These are phyloP conservation scores for Fusarium sp. DNA, from an alignment of 2,329 filamentous ascomycete genomes.

Conservation along the genomic window DNA sequence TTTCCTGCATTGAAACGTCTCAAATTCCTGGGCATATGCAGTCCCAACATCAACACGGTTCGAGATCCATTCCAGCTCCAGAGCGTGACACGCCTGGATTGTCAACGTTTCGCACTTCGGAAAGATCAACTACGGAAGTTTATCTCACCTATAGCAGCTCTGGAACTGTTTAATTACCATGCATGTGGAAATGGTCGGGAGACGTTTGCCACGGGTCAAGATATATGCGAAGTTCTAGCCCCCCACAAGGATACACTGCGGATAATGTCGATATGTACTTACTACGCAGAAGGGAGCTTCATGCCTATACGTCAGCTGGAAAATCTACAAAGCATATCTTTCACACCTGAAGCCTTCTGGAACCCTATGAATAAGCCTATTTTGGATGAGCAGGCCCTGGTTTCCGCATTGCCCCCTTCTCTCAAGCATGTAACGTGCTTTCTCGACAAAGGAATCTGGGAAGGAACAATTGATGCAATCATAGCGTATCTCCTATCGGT, in stretches of 20 bases:
- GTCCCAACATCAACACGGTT: neutral
- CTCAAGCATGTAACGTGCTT: too few species aligned
- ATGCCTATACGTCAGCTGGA: neutral
- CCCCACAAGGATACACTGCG: neutral
- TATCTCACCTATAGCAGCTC: neutral
- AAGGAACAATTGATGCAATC: neutral
- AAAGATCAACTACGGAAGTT: neutral
- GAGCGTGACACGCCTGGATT: neutral
- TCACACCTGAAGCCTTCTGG: too few species aligned
- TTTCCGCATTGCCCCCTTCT: neutral
- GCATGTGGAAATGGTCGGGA: too few species aligned
- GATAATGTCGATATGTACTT: neutral
- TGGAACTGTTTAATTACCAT: neutral
- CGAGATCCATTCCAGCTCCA: neutral
- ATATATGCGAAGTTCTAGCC: neutral
- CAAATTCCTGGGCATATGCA: accelerated
- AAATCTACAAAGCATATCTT: too few species aligned
- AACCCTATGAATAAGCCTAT: too few species aligned
- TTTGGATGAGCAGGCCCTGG: neutral
- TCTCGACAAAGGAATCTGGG: too few species aligned
- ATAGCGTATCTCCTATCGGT: neutral
- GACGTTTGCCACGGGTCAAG: neutral
- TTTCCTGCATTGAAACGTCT: neutral
- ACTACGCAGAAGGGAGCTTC: neutral
- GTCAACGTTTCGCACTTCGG: neutral